Conservation (phyloP, 2,329 filamentous ascomycete species). For the Fusarium neocosmosporiellum region DNA sequence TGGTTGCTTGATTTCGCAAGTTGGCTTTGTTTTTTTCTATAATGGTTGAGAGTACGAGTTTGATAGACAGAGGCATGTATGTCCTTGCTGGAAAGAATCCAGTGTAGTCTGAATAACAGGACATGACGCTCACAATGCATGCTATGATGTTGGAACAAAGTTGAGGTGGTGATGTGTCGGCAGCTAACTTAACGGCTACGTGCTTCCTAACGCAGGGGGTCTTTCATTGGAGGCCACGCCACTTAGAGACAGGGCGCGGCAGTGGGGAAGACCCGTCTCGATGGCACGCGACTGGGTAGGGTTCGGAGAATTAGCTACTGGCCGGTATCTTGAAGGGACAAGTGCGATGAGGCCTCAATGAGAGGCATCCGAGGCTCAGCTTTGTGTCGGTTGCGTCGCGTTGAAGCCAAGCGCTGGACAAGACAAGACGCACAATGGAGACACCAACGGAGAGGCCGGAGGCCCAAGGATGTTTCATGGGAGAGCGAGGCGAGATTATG, state of each 20-base stretch:
- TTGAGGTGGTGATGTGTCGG: not conserved
- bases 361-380: constrained; percentile 8
- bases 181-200: not conserved
- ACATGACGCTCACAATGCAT: not conserved
- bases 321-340: not conserved
- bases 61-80: not conserved
- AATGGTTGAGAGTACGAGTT: not conserved
- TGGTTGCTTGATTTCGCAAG: constrained; percentile 11
- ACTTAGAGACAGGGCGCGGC: constrained; percentile 4
- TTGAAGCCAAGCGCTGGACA: not conserved
- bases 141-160: constrained; percentile 31
- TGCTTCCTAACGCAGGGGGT: not conserved
- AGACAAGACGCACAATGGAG: not conserved
- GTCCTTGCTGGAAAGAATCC: not conserved
- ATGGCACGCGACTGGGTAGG: not conserved
- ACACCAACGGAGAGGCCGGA: not conserved
- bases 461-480: not conserved
- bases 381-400: not conserved
- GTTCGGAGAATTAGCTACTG: not conserved
- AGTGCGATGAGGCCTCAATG: not conserved
- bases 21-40: constrained; percentile 16
- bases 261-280: constrained; percentile 15
- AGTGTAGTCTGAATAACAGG: constrained; percentile 9
- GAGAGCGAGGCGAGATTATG: not conserved
- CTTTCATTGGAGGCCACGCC: constrained; percentile 12